A percentile compares a stretch with the other conserved stretches of the same genome.
Evolutionary conservation across 2,329 filamentous ascomycete genomes (phyloP).

Genomic region (Metarhizium anisopliae): DNA sequence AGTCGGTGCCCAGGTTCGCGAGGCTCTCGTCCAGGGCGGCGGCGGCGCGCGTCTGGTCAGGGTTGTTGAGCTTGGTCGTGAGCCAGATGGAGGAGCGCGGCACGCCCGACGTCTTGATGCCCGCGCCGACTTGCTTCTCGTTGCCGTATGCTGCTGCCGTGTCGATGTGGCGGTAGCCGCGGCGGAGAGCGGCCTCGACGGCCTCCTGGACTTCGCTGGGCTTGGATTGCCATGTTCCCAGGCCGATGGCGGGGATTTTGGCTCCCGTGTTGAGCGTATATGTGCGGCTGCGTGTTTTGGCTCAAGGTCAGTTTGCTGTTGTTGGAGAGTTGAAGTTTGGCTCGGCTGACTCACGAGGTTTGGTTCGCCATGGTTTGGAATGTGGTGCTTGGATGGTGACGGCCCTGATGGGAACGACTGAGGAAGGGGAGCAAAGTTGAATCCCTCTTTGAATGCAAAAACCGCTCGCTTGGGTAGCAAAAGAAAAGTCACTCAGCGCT

Average conservation of each 20-base stretch:
- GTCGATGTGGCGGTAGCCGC: conserved; percentile 69
- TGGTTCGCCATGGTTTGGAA: conserved; percentile 6
- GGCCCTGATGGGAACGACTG: no score
- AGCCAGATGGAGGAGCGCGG: conserved; percentile 60
- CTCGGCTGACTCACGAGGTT: conserved; percentile 1
- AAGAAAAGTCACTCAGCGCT: no score
- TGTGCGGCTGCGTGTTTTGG: conserved; percentile 22
- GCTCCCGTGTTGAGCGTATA: conserved; percentile 67
- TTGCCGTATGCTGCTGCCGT: conserved; percentile 73
- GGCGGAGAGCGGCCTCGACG: conserved; percentile 58
- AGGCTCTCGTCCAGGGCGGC: conserved; percentile 53
- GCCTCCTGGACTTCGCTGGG: conserved; percentile 61
- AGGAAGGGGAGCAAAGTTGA: no score
- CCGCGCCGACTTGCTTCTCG: conserved; percentile 58
- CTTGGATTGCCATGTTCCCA: conserved; percentile 72
- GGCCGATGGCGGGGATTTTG: conserved; percentile 67
- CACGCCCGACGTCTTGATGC: conserved; percentile 54
- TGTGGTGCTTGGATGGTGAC: no score
- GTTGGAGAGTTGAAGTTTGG: background rate
- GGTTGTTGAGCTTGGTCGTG: conserved; percentile 78
- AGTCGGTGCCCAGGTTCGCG: conserved; percentile 51
- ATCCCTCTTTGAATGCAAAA: no score
- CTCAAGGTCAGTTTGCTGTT: no score
- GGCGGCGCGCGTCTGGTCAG: conserved; percentile 61
- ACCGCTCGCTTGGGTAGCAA: no score